A percentile compares a stretch with the other conserved stretches of the same genome.
phyloP scores from a whole-genome alignment of 441 rosid species.

The Euphorbia corollata region DNA sequence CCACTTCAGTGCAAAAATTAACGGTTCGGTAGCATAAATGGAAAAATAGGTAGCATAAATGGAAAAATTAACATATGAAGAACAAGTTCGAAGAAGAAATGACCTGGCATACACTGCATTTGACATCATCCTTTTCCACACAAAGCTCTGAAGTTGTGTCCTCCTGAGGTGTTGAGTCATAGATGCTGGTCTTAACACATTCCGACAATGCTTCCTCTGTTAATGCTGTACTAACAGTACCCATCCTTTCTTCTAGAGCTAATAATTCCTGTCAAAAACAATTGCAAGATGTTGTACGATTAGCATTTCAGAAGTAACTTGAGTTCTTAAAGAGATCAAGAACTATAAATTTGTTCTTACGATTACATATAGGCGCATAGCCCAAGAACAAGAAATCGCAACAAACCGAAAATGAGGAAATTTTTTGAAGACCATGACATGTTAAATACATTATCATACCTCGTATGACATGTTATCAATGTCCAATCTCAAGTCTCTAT shows the following conservation, averaged over 20 bases:
- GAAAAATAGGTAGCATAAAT: neutral
- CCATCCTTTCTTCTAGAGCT: conserved; percentile 94
- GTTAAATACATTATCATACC: conserved; percentile 36
- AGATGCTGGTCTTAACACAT: conserved; percentile 52
- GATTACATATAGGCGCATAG: neutral
- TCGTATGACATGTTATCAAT: conserved; percentile 96
- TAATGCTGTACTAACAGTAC: conserved; percentile 84
- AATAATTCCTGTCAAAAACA: conserved; percentile 56
- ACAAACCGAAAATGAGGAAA: neutral
- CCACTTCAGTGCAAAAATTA: neutral
- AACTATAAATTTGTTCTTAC: neutral
- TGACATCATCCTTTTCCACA: conserved; percentile 43
- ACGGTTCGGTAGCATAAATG: neutral
- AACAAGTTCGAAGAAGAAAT: conserved; percentile 2
- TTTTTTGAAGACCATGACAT: neutral
- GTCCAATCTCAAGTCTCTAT: conserved; percentile 93
- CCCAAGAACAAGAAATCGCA: conserved; percentile 2
- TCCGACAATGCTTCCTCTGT: conserved; percentile 66
- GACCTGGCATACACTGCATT: conserved; percentile 94
- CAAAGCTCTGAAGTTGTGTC: conserved; percentile 21
- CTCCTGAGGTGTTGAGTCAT: conserved; percentile 29
- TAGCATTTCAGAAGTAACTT: neutral
- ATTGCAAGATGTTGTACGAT: conserved; percentile 8
- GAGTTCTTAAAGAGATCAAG: neutral
- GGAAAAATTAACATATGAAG: neutral